These are phyloP conservation scores for Thozetella sp. DNA, from an alignment of 495 filamentous ascomycete genomes.

Conservation along the genomic window DNA sequence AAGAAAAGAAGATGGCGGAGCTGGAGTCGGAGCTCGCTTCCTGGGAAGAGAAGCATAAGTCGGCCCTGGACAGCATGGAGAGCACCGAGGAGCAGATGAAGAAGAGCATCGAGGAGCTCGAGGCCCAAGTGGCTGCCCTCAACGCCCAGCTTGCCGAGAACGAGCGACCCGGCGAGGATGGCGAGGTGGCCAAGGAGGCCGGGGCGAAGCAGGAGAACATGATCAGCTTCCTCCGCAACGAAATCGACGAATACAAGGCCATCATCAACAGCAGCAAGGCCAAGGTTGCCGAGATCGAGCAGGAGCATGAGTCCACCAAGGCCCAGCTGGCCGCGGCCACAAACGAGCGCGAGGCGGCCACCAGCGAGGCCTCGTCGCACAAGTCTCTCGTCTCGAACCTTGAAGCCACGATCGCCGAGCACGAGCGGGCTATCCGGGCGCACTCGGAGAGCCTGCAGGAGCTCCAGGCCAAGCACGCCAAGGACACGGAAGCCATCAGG, in stretches of 20 bases:
- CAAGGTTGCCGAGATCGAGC: conserved; percentile 67
- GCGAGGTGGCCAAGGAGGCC: conserved; percentile 31
- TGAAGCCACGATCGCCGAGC: conserved; percentile 57
- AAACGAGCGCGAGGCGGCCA: conserved; percentile 43
- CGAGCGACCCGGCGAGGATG: conserved; percentile 26
- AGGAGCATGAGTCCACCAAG: conserved; percentile 60
- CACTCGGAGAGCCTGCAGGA: conserved; percentile 47
- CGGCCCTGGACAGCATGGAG: conserved; percentile 71
- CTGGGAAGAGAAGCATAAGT: conserved; percentile 77
- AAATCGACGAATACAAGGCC: conserved; percentile 79
- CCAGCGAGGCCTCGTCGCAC: conserved; percentile 46
- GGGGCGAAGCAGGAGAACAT: conserved; percentile 62
- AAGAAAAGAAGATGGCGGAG: conserved; percentile 65
- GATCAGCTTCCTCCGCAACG: conserved; percentile 66
- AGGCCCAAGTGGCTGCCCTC: conserved; percentile 49
- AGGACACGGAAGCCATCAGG: conserved; percentile 50
- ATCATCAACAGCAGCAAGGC: conserved; percentile 64
- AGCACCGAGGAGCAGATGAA: conserved; percentile 72
- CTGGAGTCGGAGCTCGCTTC: conserved; percentile 75
- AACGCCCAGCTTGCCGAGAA: conserved; percentile 11
- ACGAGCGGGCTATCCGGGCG: conserved; percentile 48
- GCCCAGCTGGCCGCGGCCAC: conserved; percentile 55
- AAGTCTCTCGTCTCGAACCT: conserved; percentile 57
- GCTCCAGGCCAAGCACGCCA: conserved; percentile 43
- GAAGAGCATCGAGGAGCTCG: conserved; percentile 70